phyloP scores from a whole-genome alignment of 768 basidiomycete genomes.

The Phanerochaete carnosa region DNA sequence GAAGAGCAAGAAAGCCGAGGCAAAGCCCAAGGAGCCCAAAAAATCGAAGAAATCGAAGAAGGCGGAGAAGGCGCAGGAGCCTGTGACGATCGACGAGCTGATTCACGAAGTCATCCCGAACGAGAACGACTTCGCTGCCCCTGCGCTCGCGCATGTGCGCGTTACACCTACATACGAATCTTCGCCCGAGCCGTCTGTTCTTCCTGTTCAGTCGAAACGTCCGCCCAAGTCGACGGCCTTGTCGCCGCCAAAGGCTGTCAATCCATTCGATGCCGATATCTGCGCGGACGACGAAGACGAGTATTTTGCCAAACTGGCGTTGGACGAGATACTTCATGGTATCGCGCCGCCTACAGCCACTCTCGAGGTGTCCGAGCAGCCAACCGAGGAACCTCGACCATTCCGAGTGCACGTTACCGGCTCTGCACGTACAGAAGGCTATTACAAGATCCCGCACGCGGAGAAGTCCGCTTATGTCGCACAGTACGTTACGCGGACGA shows the following conservation, averaged over 20 bases:
- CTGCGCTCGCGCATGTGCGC: conserved; percentile 48
- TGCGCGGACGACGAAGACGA: conserved; percentile 89
- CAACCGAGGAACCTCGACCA: conserved; percentile 33
- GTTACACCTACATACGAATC: conserved; percentile 41
- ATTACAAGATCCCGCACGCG: conserved; percentile 89
- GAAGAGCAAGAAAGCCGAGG: conserved; percentile 25
- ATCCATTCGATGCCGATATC: conserved; percentile 53
- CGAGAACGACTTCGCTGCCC: conserved; percentile 45
- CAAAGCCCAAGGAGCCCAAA: conserved; percentile 18
- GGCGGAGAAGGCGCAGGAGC: conserved; percentile 25
- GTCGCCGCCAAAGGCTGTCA: conserved; percentile 38
- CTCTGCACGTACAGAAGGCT: conserved; percentile 90
- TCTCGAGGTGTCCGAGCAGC: conserved; percentile 23
- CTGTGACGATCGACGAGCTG: conserved; percentile 22
- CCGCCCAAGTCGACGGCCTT: conserved; percentile 36
- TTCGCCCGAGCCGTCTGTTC: conserved; percentile 49
- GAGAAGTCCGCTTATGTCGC: conserved; percentile 92
- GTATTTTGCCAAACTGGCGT: conserved; percentile 67
- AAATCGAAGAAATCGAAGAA: conserved; percentile 41
- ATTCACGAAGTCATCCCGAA: conserved; percentile 53
- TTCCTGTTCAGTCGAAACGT: conserved; percentile 37
- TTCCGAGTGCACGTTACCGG: conserved; percentile 80
- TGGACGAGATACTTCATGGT: conserved; percentile 33
- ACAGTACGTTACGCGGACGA: conserved; percentile 71
- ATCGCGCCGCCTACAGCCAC: conserved; percentile 18